Base-by-base conservation (phyloP, 2,329 filamentous ascomycete genomes). In the Erysiphe neolycopersici region DNA sequence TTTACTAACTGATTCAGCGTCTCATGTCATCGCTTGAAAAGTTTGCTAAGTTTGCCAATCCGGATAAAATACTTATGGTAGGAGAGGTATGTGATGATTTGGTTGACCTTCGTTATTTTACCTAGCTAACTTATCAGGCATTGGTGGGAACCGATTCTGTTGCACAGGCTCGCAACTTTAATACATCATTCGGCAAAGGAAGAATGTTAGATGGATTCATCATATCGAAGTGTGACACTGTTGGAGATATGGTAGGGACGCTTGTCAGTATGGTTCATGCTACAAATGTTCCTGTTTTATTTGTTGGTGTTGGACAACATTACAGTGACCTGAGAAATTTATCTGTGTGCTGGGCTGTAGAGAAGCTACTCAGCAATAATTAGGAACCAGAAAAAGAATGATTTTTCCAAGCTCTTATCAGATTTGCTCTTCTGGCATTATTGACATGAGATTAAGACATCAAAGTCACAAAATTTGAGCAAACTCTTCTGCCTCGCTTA, bases 61-160 rank as follows among this genome's bases (percentile, higher is more conserved):
- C 91, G 0, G 87, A 98, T 61, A 95, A 98, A 67, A 94, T 98
- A 50, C 73, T 98, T 58, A 95, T 98, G 85, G 89, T 98, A 73
- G 48, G 79, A 79, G 60, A 55, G 44, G 52, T 53, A 50, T 42
- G 49, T 42, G 19, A 42, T n/a, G 8, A n/a, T 32, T 13, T n/a
- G 17, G 22, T 32, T 26, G 4, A n/a, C 14, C 17, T 17, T 19
- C 13, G 9, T 13, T 19, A 17, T 14, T 38, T 18, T 26, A 17
- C 26, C 18, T 42, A 12, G 32, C 38, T 41, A 41, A 36, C 16
- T 38, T 11, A 43, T 16, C 48, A 71, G 69, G 89, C 89, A 9
- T 71, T 98, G 22, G 91, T 98, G 0, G 89, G 89, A 46, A 93
- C 83, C 4, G 91, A 98, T 60, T 84, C 79, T 4, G 89, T 98